Percentiles rank a stretch among this genome's conserved stretches.
These are phyloP conservation scores for Colletotrichum sp. DNA, from an alignment of 2,329 filamentous ascomycete species.

Conservation along the genomic window DNA sequence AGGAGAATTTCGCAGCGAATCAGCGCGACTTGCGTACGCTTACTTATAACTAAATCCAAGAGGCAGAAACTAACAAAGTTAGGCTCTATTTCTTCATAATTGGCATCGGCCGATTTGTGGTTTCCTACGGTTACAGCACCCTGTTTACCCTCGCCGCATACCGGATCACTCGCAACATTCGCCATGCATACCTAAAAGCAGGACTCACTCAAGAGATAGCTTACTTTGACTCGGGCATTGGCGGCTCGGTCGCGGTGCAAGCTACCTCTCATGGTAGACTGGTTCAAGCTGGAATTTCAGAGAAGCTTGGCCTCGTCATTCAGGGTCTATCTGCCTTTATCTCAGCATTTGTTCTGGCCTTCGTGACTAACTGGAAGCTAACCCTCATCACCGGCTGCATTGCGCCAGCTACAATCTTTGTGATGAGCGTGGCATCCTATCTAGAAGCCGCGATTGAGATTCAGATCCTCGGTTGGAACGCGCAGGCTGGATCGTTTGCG, in stretches of 20 bases:
- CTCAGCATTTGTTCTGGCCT: conserved; percentile 42
- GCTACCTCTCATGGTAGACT: conserved; percentile 50
- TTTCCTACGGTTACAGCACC: conserved; percentile 53
- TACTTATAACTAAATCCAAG: accelerated
- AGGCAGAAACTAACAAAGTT: not conserved
- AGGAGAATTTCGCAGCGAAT: conserved; percentile 32
- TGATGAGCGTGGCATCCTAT: conserved; percentile 33
- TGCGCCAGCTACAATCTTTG: conserved; percentile 31
- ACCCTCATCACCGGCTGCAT: conserved; percentile 43
- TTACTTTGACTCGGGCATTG: conserved; percentile 49
- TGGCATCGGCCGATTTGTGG: conserved; percentile 56
- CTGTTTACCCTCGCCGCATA: conserved; percentile 56
- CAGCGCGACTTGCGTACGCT: conserved; percentile 34
- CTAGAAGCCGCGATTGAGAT: conserved; percentile 35
- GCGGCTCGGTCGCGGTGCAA: conserved; percentile 46
- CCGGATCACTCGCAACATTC: conserved; percentile 52
- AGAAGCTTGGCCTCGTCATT: conserved; percentile 44
- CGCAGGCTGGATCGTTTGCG: conserved; percentile 37
- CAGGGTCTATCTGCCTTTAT: conserved; percentile 43
- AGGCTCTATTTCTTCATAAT: conserved; percentile 64
- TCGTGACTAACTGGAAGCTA: conserved; percentile 47
- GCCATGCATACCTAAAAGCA: conserved; percentile 54
- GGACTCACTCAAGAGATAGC: conserved; percentile 56
- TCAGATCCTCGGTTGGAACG: conserved; percentile 39
- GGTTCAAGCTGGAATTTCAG: conserved; percentile 45